phyloP scores from a whole-genome alignment of 1,139 yeast genomes.

The Zygosaccharomyces sapae region DNA sequence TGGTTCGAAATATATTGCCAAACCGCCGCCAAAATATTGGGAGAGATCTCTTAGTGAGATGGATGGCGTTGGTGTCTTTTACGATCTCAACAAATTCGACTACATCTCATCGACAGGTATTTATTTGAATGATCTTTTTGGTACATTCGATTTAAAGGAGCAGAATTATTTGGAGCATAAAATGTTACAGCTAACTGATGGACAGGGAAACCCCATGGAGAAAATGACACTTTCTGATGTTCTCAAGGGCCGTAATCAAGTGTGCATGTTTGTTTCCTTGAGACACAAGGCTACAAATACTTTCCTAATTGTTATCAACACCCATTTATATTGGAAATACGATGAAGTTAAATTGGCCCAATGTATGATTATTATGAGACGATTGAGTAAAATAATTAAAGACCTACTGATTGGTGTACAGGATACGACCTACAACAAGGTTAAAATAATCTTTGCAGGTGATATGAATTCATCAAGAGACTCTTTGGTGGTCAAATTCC shows the following conservation, averaged over 20 bases:
- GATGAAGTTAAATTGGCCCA: conserved; percentile 55
- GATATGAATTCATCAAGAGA: conserved; percentile 52
- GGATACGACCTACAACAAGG: conserved; percentile 29
- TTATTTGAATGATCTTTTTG: conserved; percentile 43
- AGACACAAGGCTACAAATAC: conserved; percentile 42
- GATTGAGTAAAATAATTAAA: conserved; percentile 29
- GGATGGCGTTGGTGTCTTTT: conserved; percentile 57
- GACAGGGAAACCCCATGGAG: conserved; percentile 29
- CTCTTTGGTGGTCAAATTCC: conserved; percentile 46
- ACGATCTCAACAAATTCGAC: conserved; percentile 45
- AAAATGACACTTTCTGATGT: conserved; percentile 31
- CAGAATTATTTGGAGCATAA: conserved; percentile 38
- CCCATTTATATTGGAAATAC: conserved; percentile 58
- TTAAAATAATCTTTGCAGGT: conserved; percentile 42
- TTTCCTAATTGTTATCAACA: conserved; percentile 47
- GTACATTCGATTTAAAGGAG: conserved; percentile 38
- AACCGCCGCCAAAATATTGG: conserved; percentile 52
- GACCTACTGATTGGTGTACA: conserved; percentile 30
- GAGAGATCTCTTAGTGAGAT: conserved; percentile 41
- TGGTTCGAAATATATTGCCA: conserved; percentile 46
- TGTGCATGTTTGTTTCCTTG: conserved; percentile 47
- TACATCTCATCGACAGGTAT: conserved; percentile 42
- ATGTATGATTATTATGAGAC: conserved; percentile 44
- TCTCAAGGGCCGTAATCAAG: conserved; percentile 50
- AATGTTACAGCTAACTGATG: conserved; percentile 34